Base-by-base conservation (phyloP, 352 stramenopile genomes). In the Globisporangium viniferum region DNA sequence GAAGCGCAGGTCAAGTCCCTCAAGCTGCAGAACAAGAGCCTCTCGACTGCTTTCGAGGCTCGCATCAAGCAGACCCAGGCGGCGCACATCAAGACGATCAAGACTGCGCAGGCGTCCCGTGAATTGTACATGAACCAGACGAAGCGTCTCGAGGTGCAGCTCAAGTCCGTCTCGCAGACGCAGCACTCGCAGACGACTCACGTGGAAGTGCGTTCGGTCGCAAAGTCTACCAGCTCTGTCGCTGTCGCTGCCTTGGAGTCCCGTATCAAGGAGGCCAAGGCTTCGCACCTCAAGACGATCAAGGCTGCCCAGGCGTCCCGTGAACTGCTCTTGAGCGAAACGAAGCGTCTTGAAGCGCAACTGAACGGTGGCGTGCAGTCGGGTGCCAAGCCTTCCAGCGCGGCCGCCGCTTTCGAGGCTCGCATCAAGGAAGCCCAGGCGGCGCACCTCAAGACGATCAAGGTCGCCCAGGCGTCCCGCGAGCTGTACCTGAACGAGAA, bases 401-500 rank as follows among this genome's bases (percentile, higher is more conserved):
- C 56, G 20, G 56, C 56, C 41, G 56, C n/a, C 31, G 31, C 56
- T 5, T 31, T 49, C 4, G 27, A 49, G 35, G n/a, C 20, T 18
- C 56, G 44, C 20, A 27, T 62, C 33, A 22, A 24, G 6, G 56
- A 62, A 24, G 33, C 44, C 33, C 41, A 62, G 56, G 44, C 41
- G 33, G 56, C 56, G 10, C 56, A 62, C 56, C 56, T 62, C n/a
- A 46, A 68, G 39, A 44, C 53, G 15, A 60, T 68, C 63, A 56
- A 55, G 54, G 44, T 41, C 22, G 35, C 51, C 31, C 55, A 53
- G 36, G 29, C 29, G 22, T 44, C 51, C 2, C 63, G 54, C 35
- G 63, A 62, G n/a, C 56, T 49, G 56, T 39, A 49, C 56, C 2
- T 62, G 9, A 27, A 51, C 44, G 44, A 51, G 44, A 51, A 51